Percentiles rank a stretch among this genome's conserved stretches.
Conservation (phyloP, 345 rosid species). For the Chamaenerion angustifolium region DNA sequence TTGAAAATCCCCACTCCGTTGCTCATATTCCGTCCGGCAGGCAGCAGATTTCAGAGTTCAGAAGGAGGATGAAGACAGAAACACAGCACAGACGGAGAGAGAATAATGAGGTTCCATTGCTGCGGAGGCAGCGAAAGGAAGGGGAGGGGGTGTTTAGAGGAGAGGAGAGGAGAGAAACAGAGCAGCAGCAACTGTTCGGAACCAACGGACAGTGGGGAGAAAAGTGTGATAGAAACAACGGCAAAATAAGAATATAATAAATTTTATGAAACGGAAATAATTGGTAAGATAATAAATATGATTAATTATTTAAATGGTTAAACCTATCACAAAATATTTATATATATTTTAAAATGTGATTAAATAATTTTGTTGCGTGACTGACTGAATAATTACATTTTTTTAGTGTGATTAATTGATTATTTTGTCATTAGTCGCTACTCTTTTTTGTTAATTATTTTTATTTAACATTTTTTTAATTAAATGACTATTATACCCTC, state of each 20-base stretch:
- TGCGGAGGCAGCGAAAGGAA: not conserved
- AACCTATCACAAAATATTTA: no score
- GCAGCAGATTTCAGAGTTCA: not conserved
- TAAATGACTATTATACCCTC: no score
- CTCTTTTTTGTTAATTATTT: no score
- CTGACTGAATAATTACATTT: no score
- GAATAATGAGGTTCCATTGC: not conserved
- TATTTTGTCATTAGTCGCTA: no score
- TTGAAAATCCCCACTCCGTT: conserved; percentile 29
- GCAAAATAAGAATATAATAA: conserved; percentile 8
- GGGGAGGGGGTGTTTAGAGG: not conserved
- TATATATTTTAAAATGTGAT: no score
- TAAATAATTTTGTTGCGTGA: no score
- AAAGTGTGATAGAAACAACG: conserved; percentile 11
- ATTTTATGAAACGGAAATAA: not conserved
- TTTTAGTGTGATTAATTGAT: no score
- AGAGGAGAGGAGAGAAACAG: conserved; percentile 9
- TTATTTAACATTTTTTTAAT: no score
- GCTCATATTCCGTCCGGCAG: conserved; percentile 32
- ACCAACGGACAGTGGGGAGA: conserved; percentile 46
- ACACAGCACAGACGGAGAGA: not conserved
- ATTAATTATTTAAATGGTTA: no score
- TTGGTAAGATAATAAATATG: not conserved
- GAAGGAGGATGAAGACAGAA: not conserved
- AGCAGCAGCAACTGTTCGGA: conserved; percentile 39